Conservation (phyloP, 2,329 filamentous ascomycete genomes). For the Cladobotryum mycophilum region DNA sequence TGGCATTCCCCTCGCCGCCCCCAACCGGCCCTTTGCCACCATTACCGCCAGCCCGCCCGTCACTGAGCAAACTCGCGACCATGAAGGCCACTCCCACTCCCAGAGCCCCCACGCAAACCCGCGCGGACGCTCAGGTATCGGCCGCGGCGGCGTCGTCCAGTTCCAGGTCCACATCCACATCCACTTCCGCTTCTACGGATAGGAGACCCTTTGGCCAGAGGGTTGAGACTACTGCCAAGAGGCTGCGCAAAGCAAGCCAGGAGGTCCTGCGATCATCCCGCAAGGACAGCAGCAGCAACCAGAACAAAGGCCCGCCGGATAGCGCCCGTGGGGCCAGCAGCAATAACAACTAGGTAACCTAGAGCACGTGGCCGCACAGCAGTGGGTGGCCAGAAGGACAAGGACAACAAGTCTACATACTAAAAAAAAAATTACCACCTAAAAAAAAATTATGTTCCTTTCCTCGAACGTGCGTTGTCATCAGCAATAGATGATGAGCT, state of each 20-base stretch:
- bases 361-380: too few relatives aligned
- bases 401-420: too few relatives aligned
- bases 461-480: too few relatives aligned
- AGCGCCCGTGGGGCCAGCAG: conserved; percentile 4
- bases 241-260: conserved; percentile 17
- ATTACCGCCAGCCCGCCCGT: conserved; percentile 19
- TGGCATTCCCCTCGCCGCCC: conserved; percentile 15
- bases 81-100: not conserved
- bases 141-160: too few relatives aligned
- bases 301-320: not conserved
- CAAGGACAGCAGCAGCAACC: conserved; percentile 10
- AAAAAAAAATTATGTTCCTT: too few relatives aligned
- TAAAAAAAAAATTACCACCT: too few relatives aligned
- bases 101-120: not conserved
- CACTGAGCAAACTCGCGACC: conserved; percentile 1
- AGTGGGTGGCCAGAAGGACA: too few relatives aligned
- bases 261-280: conserved; percentile 14
- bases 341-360: too few relatives aligned
- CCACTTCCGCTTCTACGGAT: too few relatives aligned
- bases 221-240: conserved; percentile 17
- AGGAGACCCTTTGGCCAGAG: conserved; percentile 20
- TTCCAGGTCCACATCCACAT: conserved; percentile 14
- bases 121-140: not conserved
- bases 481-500: too few relatives aligned
- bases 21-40: conserved; percentile 20